Evolutionary conservation across 163 green algal genomes (phyloP).

Genomic region (Prototheca stagnorum): DNA sequence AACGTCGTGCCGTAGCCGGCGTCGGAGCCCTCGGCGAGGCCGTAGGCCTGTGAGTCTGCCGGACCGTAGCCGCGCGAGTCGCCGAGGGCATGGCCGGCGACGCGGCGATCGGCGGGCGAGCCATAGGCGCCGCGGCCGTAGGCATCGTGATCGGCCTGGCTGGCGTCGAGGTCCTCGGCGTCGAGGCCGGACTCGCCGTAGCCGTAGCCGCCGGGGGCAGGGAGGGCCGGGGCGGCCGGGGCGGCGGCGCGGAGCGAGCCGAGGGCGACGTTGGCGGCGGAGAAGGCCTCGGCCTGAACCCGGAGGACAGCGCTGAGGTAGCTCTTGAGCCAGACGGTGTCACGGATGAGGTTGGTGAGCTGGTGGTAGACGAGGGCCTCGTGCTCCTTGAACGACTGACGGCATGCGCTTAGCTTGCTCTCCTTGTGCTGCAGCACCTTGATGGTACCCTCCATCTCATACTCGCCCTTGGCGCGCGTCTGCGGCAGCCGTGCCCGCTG

Average conservation of each 20-base stretch:
- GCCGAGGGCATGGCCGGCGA: too few relatives aligned
- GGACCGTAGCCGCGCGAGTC: neutral
- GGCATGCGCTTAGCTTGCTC: conserved; percentile 36
- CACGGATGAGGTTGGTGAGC: conserved; percentile 45
- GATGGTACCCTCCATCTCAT: conserved; percentile 45
- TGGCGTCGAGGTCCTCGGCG: neutral
- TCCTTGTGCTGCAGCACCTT: conserved; percentile 49
- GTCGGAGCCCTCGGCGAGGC: conserved; percentile 2
- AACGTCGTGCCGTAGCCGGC: conserved; percentile 15
- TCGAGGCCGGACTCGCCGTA: neutral
- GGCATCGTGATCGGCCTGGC: too few relatives aligned
- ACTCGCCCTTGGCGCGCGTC: conserved; percentile 34
- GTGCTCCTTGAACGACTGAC: conserved; percentile 50
- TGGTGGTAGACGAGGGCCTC: conserved; percentile 48
- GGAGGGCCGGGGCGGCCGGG: conserved; percentile 5
- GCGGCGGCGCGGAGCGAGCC: conserved; percentile 19
- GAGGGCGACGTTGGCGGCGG: conserved; percentile 23
- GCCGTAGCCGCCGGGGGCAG: neutral
- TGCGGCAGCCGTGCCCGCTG: conserved; percentile 35
- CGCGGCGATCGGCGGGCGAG: too few relatives aligned
- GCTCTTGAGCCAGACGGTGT: conserved; percentile 46
- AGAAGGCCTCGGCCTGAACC: conserved; percentile 39
- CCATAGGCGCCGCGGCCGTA: too few relatives aligned
- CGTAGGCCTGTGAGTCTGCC: too few relatives aligned
- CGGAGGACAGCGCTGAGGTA: conserved; percentile 45